A percentile compares a stretch with the other conserved stretches of the same genome.
Conservation (phyloP, 805 yeast species). For the Monosporozyma aerobia region DNA sequence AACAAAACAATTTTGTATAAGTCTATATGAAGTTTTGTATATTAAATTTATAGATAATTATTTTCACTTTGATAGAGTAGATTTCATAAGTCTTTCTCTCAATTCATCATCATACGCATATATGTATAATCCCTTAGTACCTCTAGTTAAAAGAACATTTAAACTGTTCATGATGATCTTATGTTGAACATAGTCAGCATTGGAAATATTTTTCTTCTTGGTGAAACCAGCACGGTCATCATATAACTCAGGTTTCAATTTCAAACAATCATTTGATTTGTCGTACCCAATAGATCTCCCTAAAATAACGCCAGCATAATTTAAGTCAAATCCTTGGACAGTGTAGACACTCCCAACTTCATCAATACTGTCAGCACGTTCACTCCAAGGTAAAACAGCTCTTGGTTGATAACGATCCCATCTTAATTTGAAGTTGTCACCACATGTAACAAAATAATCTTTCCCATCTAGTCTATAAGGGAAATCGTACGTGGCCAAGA, state of each 20-base stretch:
- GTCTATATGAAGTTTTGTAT: background rate
- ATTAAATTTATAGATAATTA: background rate
- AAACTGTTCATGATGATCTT: conserved; percentile 37
- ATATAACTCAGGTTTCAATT: conserved; percentile 31
- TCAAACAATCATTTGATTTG: conserved; percentile 26
- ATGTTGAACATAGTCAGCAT: conserved; percentile 31
- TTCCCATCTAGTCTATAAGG: conserved; percentile 38
- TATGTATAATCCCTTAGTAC: conserved; percentile 36
- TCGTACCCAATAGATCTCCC: conserved; percentile 38
- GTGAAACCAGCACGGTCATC: conserved; percentile 41
- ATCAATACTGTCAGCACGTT: conserved; percentile 36
- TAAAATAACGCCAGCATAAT: conserved; percentile 38
- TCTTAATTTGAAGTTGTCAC: conserved; percentile 35
- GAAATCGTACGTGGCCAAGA: conserved; percentile 38
- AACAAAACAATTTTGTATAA: background rate
- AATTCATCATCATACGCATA: conserved; percentile 36
- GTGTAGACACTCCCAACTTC: conserved; percentile 43
- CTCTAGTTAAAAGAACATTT: conserved; percentile 39
- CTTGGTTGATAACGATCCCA: conserved; percentile 41
- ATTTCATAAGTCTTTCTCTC: conserved; percentile 26
- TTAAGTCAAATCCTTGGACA: conserved; percentile 40
- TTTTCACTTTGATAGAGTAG: conserved; percentile 1
- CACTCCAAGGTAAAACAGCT: conserved; percentile 37
- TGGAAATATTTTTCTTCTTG: conserved; percentile 32
- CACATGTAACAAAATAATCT: conserved; percentile 38